These are phyloP conservation scores for Simplicillium aogashimaense DNA, from an alignment of 2,329 filamentous ascomycete species.

Conservation along the genomic window DNA sequence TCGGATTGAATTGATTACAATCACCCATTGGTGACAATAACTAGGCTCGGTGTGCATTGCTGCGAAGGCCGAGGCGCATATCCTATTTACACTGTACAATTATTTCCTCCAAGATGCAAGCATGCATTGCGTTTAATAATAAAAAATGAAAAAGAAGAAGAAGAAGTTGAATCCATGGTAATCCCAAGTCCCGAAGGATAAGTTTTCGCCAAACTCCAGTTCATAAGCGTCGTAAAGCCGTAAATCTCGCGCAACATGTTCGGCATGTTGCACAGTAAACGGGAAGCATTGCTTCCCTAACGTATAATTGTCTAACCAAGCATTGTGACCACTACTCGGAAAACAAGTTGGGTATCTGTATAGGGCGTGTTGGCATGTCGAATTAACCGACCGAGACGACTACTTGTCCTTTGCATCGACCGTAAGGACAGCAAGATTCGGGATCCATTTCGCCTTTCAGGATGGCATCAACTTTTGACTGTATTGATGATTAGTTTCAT, in stretches of 20 bases:
- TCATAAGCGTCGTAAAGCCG: slow-evolving; percentile 1
- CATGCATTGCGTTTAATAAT: neutral
- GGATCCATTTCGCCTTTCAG: slow-evolving; percentile 35
- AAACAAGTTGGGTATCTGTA: neutral
- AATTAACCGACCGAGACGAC: slow-evolving; percentile 32
- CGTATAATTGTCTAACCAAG: too few species aligned
- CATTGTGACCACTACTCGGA: too few species aligned
- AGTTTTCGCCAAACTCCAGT: too few species aligned
- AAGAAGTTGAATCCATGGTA: neutral
- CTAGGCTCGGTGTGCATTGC: too few species aligned
- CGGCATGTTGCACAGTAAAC: too few species aligned
- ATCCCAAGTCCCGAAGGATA: neutral
- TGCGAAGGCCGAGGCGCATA: too few species aligned
- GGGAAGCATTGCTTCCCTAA: too few species aligned
- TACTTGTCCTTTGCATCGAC: slow-evolving; percentile 38
- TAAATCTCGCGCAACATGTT: neutral
- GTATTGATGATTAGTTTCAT: neutral
- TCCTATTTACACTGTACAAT: neutral
- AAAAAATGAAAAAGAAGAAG: neutral
- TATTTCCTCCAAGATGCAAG: neutral
- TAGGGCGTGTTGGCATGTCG: neutral
- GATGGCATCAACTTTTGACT: slow-evolving; percentile 30
- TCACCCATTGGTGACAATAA: too few species aligned
- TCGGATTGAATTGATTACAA: too few species aligned
- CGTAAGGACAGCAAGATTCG: slow-evolving; percentile 45